These are phyloP conservation scores for Heimioporus sp. DNA, from an alignment of 768 basidiomycete genomes.

Conservation along the genomic window DNA sequence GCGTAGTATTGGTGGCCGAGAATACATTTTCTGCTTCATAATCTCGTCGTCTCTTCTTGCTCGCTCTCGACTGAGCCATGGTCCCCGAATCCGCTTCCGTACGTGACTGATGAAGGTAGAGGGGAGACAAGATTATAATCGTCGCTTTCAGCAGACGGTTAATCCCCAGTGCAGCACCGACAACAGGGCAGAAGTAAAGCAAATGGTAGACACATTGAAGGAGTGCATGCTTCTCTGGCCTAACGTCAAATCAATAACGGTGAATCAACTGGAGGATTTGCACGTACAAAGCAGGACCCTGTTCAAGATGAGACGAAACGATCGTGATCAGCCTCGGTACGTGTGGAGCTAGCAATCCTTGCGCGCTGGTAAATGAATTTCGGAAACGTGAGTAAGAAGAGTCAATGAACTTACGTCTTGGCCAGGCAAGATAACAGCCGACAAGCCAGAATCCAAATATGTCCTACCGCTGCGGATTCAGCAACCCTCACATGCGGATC, in stretches of 20 bases:
- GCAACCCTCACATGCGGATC: constrained; percentile 53
- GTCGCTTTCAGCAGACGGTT: constrained; percentile 56
- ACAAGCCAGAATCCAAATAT: constrained; percentile 55
- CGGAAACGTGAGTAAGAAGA: neutral
- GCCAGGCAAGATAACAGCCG: constrained; percentile 48
- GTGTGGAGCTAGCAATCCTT: constrained; percentile 55
- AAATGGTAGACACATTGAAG: constrained; percentile 45
- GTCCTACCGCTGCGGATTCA: constrained; percentile 46
- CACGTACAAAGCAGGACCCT: constrained; percentile 46
- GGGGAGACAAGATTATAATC: constrained; percentile 44
- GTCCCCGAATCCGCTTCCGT: constrained; percentile 20
- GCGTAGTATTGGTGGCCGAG: constrained; percentile 42
- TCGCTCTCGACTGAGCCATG: constrained; percentile 42
- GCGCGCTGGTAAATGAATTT: constrained; percentile 39
- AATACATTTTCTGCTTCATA: constrained; percentile 80
- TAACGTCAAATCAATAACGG: constrained; percentile 3
- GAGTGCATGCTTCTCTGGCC: constrained; percentile 42
- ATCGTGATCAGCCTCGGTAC: constrained; percentile 48
- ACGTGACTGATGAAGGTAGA: constrained; percentile 44
- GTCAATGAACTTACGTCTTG: constrained; percentile 40
- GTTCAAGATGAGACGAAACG: constrained; percentile 63
- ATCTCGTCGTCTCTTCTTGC: constrained; percentile 65
- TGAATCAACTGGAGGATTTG: neutral
- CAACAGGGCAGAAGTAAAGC: constrained; percentile 41
- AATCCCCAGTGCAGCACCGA: constrained; percentile 47